phyloP scores from a whole-genome alignment of 2,329 filamentous ascomycete species.

The Huntiella abstrusa region DNA sequence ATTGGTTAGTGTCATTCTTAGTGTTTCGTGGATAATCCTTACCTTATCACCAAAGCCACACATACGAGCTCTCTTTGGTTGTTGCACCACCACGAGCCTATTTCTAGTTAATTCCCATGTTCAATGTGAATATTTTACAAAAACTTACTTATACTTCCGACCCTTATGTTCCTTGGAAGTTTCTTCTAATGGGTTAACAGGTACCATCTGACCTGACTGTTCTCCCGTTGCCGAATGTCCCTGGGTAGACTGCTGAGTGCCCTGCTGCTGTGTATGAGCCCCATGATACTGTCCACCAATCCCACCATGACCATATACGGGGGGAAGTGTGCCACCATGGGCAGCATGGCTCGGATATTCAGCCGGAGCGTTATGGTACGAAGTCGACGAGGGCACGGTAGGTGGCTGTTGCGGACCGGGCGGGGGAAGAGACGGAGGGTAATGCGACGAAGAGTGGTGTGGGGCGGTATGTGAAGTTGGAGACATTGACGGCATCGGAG shows the following conservation, averaged over 20 bases:
- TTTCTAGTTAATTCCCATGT: background rate
- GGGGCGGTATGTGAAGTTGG: background rate
- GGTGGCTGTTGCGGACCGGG: background rate
- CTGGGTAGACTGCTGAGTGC: background rate
- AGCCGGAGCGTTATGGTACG: background rate
- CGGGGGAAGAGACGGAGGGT: background rate
- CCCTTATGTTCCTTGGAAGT: conserved; percentile 7
- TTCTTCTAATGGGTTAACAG: conserved; percentile 5
- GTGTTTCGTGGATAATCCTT: conserved; percentile 14
- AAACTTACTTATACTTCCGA: conserved; percentile 8
- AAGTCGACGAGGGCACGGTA: background rate
- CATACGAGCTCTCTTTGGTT: conserved; percentile 87
- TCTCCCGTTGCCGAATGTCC: too few species aligned
- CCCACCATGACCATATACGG: background rate
- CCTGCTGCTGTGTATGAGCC: background rate
- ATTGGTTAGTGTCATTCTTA: background rate
- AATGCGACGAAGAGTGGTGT: background rate
- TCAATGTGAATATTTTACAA: background rate
- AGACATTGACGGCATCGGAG: conserved; percentile 1
- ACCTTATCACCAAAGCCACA: conserved; percentile 98
- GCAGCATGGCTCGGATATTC: background rate
- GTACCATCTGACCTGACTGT: background rate
- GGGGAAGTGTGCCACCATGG: background rate
- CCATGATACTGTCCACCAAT: conserved; percentile 1
- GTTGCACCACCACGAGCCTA: conserved; percentile 67